Percentiles rank a stretch among this genome's conserved stretches.
phyloP scores from a whole-genome alignment of 164 flowering plant genomes.

The Brasenia schreberi region DNA sequence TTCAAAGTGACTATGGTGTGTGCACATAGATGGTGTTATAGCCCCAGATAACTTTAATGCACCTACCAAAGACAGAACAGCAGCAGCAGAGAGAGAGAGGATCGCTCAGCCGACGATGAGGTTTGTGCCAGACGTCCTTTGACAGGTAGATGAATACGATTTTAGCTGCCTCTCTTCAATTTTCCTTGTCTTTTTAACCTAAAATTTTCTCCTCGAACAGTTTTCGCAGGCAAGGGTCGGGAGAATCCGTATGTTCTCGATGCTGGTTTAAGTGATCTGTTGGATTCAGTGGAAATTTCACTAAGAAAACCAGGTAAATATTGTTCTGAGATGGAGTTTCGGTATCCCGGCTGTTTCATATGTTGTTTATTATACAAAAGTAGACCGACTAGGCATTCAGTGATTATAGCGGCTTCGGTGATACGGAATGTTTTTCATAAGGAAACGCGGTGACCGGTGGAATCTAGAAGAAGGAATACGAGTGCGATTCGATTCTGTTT shows the following conservation, averaged over 20 bases:
- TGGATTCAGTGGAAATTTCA: neutral
- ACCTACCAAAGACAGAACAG: neutral
- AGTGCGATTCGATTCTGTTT: no score
- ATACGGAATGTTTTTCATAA: no score
- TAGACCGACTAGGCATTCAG: neutral
- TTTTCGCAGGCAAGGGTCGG: neutral
- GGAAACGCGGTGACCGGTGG: no score
- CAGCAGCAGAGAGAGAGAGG: neutral
- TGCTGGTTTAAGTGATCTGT: neutral
- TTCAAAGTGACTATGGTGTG: no score
- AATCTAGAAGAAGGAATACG: no score
- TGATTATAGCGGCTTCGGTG: neutral
- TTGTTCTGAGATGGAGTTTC: neutral
- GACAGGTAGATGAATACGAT: neutral
- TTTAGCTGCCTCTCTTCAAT: neutral
- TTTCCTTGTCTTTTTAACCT: neutral
- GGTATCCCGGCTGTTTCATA: neutral
- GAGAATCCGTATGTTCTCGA: neutral
- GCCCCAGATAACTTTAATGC: no score
- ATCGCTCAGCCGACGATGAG: neutral
- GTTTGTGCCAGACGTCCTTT: neutral
- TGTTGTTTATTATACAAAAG: neutral
- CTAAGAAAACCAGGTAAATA: neutral
- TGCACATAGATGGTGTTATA: no score
- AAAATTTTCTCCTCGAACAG: neutral